Evolutionary conservation across 768 basidiomycete genomes (phyloP), one percentile per base, ranked within the genome.

Genomic region (Lentinus tigrinus): DNA sequence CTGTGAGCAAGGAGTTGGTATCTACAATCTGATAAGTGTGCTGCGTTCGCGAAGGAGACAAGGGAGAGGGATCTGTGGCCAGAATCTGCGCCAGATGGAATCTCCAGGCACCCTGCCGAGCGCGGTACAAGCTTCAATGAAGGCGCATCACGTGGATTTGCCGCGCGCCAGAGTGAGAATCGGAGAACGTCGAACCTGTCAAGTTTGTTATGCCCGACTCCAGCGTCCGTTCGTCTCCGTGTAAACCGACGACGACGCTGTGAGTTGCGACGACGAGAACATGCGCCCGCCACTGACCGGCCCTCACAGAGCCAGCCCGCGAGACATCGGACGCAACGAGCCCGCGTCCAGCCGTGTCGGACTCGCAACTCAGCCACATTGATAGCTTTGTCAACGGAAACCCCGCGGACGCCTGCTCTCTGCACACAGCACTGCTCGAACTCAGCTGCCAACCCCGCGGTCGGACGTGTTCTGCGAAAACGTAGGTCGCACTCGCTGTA

Each of bases 61-160:
- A 24, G 31, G 26, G 26, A 27, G 27, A 14, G 13, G 44, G 44
- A 48, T 48, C 47, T 27, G 47, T 34, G 47, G 43, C 17, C 28
- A 16, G 48, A 37, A 21, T 28, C 19, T 40, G 31, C 4, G 50
- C 52, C 39, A 46, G 53, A 54, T 53, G 48, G 47, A 3, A 23
- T 24, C 23, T 26, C 42, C 17, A 23, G 28, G 42, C 51, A 26
- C 24, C n/a, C 31, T 31, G 31, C 31, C 31, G 31, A 1, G 11
- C 31, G 31, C 31, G 31, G 37, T 16, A 7, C 16, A 4, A 42
- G 40, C 40, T 42, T 7, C 14, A 17, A 10, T 42, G 14, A 27
- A 17, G 14, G 47, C 39, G 28, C 38, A 49, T 62, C 57, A 58
- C 62, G 54, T 63, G 62, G 42, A 23, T 27, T 10, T 38, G 27